phyloP scores from a whole-genome alignment of 1,139 yeast genomes.

The Yarrowia galli region DNA sequence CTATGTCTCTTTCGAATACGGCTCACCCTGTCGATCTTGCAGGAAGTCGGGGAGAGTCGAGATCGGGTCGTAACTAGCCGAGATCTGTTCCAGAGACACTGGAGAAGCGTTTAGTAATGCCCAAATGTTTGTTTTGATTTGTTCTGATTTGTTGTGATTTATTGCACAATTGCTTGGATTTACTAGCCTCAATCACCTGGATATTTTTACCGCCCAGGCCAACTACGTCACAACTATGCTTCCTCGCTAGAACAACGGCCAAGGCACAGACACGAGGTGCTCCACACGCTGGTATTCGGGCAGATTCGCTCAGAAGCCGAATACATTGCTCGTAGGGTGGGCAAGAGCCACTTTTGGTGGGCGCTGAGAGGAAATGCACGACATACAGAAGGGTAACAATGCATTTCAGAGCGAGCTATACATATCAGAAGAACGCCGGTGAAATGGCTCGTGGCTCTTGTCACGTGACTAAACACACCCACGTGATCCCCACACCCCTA shows the following conservation, averaged over 20 bases:
- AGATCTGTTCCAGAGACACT: too few relatives aligned
- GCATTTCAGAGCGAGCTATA: too few relatives aligned
- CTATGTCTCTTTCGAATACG: slow-evolving; percentile 4
- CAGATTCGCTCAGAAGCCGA: background rate
- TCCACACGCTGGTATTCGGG: background rate
- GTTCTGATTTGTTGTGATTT: background rate
- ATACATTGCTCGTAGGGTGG: background rate
- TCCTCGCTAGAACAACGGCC: background rate
- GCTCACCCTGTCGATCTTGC: slow-evolving; percentile 32
- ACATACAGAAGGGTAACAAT: too few relatives aligned
- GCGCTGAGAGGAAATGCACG: background rate
- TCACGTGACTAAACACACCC: too few relatives aligned
- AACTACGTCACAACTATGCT: background rate
- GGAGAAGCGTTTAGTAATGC: background rate
- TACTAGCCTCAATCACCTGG: too few relatives aligned
- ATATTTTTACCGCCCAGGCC: too few relatives aligned
- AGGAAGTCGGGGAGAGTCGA: background rate
- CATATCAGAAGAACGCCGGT: too few relatives aligned
- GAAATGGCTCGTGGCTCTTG: too few relatives aligned
- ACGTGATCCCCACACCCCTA: too few relatives aligned
- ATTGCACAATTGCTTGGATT: too few relatives aligned
- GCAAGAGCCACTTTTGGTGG: background rate
- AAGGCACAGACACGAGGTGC: background rate
- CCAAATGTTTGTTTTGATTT: background rate
- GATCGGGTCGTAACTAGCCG: background rate